These are phyloP conservation scores for Colletotrichum sp. DNA, from an alignment of 2,329 filamentous ascomycete species.

Conservation along the genomic window DNA sequence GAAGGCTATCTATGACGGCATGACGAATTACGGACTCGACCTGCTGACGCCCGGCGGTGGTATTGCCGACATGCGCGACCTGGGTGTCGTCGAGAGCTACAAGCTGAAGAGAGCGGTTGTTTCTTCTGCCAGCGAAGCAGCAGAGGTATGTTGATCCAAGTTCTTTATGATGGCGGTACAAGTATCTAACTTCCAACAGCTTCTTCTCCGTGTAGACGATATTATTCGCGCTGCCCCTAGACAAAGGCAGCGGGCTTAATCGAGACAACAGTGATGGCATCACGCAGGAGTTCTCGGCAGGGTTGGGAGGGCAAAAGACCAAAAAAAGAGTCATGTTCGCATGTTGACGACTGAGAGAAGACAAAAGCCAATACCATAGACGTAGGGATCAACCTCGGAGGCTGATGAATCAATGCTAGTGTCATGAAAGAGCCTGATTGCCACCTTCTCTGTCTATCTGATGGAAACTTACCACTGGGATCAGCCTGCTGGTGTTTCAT, in stretches of 20 bases:
- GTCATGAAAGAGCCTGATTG: neutral
- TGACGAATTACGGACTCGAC: constrained; percentile 91
- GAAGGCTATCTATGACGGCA: constrained; percentile 93
- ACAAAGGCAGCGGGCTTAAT: constrained; percentile 75
- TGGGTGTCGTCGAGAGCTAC: constrained; percentile 97
- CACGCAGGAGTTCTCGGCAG: constrained; percentile 3
- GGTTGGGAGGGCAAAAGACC: neutral
- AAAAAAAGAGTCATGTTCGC: constrained; percentile 3
- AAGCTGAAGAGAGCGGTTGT: constrained; percentile 99
- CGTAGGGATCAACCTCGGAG: constrained; percentile 9
- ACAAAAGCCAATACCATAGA: constrained; percentile 21
- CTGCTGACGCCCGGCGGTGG: constrained; percentile 88
- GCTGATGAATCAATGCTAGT: constrained; percentile 21
- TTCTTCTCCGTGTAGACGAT: constrained; percentile 93
- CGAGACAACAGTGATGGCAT: constrained; percentile 21
- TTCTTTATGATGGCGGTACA: neutral
- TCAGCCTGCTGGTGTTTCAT: neutral
- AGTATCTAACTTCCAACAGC: constrained; percentile 49
- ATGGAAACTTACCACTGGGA: neutral
- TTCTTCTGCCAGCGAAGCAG: constrained; percentile 92
- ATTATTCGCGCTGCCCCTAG: constrained; percentile 95
- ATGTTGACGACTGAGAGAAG: constrained; percentile 2
- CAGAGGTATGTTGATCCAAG: constrained; percentile 74
- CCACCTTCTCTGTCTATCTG: neutral
- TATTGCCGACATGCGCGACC: constrained; percentile 92